Evolutionary conservation across 176 grass and related monocot species (phyloP).

Genomic region (Melocanna baccifera): DNA sequence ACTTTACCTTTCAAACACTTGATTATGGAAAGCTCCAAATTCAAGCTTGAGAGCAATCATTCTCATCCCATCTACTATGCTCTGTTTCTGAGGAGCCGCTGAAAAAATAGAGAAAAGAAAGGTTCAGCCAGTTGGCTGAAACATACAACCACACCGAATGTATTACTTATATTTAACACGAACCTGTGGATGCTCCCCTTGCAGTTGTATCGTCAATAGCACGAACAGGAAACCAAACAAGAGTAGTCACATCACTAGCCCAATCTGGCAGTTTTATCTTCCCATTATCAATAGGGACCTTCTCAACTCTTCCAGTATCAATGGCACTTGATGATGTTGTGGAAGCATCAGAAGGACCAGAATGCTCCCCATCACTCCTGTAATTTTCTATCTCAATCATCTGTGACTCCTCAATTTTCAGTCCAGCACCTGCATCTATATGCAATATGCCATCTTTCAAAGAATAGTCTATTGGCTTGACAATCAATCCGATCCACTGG

Average conservation of each 20-base stretch:
- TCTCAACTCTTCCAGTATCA: constrained; percentile 47
- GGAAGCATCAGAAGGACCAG: constrained; percentile 23
- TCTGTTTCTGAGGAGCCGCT: constrained; percentile 77
- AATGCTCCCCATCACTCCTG: constrained; percentile 26
- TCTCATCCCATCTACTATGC: constrained; percentile 95
- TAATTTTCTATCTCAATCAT: constrained; percentile 91
- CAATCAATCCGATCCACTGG: constrained; percentile 94
- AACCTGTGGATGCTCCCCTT: constrained; percentile 81
- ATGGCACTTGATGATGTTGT: neutral
- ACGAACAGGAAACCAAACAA: constrained; percentile 93
- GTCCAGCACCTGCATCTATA: constrained; percentile 87
- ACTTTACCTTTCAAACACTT: constrained; percentile 91
- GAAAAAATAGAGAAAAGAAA: constrained; percentile 38
- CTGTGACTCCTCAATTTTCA: constrained; percentile 81
- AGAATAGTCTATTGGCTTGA: constrained; percentile 92
- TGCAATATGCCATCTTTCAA: constrained; percentile 83
- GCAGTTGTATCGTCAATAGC: constrained; percentile 88
- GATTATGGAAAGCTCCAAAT: constrained; percentile 97
- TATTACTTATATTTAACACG: constrained; percentile 38
- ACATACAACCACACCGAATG: constrained; percentile 17
- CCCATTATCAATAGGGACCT: constrained; percentile 71
- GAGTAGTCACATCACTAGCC: constrained; percentile 71
- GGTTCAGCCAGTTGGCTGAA: neutral
- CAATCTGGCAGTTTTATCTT: constrained; percentile 90
- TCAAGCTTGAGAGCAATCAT: constrained; percentile 99